Evolutionary conservation across 257 asterid species (phyloP).

Genomic region (Lycium barbarum): DNA sequence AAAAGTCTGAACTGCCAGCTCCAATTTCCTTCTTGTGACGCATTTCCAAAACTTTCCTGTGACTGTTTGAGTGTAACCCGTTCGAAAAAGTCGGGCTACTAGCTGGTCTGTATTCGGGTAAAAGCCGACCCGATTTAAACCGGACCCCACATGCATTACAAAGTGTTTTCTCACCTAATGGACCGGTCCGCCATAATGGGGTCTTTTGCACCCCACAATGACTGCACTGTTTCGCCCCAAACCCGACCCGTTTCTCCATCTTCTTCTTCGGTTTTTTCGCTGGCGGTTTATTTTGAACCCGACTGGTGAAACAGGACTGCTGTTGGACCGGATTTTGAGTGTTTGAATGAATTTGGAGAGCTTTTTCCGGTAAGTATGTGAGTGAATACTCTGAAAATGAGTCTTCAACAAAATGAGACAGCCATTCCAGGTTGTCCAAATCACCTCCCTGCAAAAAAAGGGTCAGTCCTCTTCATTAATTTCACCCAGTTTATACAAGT

Average conservation of each 20-base stretch:
- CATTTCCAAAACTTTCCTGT: constrained; percentile 53
- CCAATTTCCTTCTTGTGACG: constrained; percentile 43
- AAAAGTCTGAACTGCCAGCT: constrained; percentile 35
- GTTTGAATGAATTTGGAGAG: neutral
- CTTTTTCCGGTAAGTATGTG: neutral
- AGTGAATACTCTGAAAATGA: constrained; percentile 39
- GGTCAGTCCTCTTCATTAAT: neutral
- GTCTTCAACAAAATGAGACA: constrained; percentile 49
- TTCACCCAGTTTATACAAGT: neutral
- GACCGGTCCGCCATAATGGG: constrained; percentile 52
- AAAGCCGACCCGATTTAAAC: constrained; percentile 49
- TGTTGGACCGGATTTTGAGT: neutral
- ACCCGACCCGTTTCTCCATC: constrained; percentile 32
- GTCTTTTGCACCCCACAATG: constrained; percentile 52
- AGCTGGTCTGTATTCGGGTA: constrained; percentile 54
- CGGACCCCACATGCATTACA: constrained; percentile 55
- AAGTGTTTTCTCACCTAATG: constrained; percentile 49
- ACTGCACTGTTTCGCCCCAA: constrained; percentile 32
- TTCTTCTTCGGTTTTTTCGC: constrained; percentile 43
- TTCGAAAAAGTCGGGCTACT: constrained; percentile 52
- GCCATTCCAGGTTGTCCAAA: constrained; percentile 52
- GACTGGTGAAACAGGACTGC: neutral
- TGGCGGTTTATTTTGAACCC: constrained; percentile 26
- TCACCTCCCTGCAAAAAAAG: constrained; percentile 39
- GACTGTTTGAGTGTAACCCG: constrained; percentile 46